A percentile compares a stretch with the other conserved stretches of the same genome.
These are phyloP conservation scores for Microbotryum violaceum DNA, from an alignment of 1,284 basidiomycete genomes.

Conservation along the genomic window DNA sequence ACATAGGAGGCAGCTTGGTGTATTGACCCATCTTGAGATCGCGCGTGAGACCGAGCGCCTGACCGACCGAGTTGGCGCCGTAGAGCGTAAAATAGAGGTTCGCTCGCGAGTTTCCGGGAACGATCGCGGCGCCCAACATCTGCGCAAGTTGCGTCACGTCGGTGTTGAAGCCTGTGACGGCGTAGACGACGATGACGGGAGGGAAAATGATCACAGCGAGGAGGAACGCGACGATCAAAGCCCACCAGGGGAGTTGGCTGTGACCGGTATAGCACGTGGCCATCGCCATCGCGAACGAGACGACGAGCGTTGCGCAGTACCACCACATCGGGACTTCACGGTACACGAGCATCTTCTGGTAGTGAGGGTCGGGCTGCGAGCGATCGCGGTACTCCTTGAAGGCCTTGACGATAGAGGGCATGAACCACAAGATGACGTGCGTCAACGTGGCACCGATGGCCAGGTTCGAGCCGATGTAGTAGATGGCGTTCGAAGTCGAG, in stretches of 20 bases:
- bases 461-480: slow-evolving; percentile 30
- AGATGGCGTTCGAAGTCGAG: slow-evolving; percentile 17
- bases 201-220: slow-evolving; percentile 51
- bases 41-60: slow-evolving; percentile 48
- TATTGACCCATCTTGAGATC: slow-evolving; percentile 71
- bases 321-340: slow-evolving; percentile 56
- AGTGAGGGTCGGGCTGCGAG: slow-evolving; percentile 51
- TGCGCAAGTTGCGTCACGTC: slow-evolving; percentile 50
- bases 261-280: slow-evolving; percentile 44
- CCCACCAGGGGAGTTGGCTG: slow-evolving; percentile 55
- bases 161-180: slow-evolving; percentile 47
- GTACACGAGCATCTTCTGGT: slow-evolving; percentile 49
- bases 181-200: slow-evolving; percentile 52
- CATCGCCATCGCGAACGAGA: slow-evolving; percentile 48
- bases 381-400: slow-evolving; percentile 36
- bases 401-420: slow-evolving; percentile 47
- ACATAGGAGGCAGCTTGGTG: slow-evolving; percentile 64
- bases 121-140: slow-evolving; percentile 57
- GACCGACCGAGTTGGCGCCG: slow-evolving; percentile 43
- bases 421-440: slow-evolving; percentile 52
- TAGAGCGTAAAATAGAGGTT: slow-evolving; percentile 45
- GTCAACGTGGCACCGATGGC: slow-evolving; percentile 42
- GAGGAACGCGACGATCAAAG: slow-evolving; percentile 45
- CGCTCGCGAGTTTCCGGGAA: slow-evolving; percentile 57
- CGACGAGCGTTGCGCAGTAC: slow-evolving; percentile 54